A percentile compares a stretch with the other conserved stretches of the same genome.
Conservation (phyloP, 2,329 filamentous ascomycete species). For the Massarina eburnea region DNA sequence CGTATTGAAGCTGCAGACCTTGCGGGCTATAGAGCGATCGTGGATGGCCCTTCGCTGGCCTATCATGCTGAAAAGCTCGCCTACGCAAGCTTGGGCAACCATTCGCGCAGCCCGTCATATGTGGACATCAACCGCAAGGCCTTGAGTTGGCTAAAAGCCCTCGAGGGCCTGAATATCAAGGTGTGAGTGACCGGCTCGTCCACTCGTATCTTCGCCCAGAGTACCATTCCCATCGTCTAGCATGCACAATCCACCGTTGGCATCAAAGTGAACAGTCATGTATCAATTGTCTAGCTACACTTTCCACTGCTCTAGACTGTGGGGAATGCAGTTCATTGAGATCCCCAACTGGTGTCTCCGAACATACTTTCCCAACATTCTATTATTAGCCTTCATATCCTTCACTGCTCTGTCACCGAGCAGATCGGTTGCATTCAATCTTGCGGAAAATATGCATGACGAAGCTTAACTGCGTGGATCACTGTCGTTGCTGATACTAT, state of each 20-base stretch:
- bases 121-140: conserved; percentile 60
- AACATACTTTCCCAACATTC: conserved; percentile 2
- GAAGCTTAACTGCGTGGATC: conserved; percentile 9
- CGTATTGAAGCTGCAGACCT: conserved; percentile 23
- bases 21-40: conserved; percentile 43
- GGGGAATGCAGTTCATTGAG: conserved; percentile 13
- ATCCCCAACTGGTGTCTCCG: conserved; percentile 14
- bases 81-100: conserved; percentile 37
- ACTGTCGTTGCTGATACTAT: conserved; percentile 19
- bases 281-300: too few species aligned
- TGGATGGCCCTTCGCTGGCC: conserved; percentile 80
- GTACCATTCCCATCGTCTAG: conserved; percentile 8
- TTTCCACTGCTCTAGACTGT: too few species aligned
- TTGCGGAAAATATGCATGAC: conserved; percentile 19
- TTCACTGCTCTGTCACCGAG: conserved; percentile 4
- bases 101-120: conserved; percentile 51
- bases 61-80: conserved; percentile 65
- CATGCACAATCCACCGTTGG: conserved; percentile 7
- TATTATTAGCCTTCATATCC: conserved; percentile 6
- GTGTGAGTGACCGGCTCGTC: conserved; percentile 57
- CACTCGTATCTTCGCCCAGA: conserved; percentile 11
- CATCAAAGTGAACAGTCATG: neutral
- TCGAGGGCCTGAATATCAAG: conserved; percentile 58
- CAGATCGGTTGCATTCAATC: conserved; percentile 12
- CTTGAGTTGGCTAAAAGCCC: conserved; percentile 60